These are phyloP conservation scores for Arthrobotrys megalospora DNA, from an alignment of 2,329 filamentous ascomycete species.

Conservation along the genomic window DNA sequence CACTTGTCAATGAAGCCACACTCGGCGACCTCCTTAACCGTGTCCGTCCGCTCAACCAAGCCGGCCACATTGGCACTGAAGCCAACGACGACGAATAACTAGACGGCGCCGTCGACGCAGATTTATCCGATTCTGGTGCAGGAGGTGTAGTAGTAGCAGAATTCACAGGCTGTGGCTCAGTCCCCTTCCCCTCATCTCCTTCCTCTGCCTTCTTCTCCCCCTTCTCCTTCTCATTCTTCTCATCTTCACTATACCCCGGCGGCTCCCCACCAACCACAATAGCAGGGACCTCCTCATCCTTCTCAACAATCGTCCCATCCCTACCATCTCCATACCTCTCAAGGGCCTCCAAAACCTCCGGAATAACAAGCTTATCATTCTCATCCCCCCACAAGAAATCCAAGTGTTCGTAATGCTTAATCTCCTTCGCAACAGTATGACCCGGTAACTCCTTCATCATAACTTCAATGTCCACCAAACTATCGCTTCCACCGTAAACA, in stretches of 20 bases:
- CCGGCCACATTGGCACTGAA: slow-evolving; percentile 49
- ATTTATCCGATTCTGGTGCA: slow-evolving; percentile 16
- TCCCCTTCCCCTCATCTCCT: not conserved
- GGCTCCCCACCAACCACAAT: slow-evolving; percentile 29
- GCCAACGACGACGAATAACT: slow-evolving; percentile 45
- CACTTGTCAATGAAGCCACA: slow-evolving; percentile 49
- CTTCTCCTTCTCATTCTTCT: slow-evolving; percentile 37
- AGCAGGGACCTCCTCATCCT: slow-evolving; percentile 1
- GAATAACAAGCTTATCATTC: slow-evolving; percentile 86
- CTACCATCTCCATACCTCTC: slow-evolving; percentile 74
- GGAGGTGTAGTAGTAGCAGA: not conserved
- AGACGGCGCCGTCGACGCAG: slow-evolving; percentile 42
- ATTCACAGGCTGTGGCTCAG: not conserved
- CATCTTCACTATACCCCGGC: slow-evolving; percentile 56
- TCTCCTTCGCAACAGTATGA: slow-evolving; percentile 83
- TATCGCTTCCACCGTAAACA: slow-evolving; percentile 93
- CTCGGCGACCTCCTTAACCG: slow-evolving; percentile 45
- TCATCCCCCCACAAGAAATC: slow-evolving; percentile 96
- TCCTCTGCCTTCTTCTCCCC: slow-evolving; percentile 2
- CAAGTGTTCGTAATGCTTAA: slow-evolving; percentile 94
- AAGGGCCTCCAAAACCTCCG: slow-evolving; percentile 90
- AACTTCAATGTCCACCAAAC: slow-evolving; percentile 89
- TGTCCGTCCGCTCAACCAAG: slow-evolving; percentile 47
- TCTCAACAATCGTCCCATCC: slow-evolving; percentile 3
- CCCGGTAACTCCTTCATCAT: slow-evolving; percentile 91